These are phyloP conservation scores for Cicer cuneatum DNA, from an alignment of 306 rosid species.

Conservation along the genomic window DNA sequence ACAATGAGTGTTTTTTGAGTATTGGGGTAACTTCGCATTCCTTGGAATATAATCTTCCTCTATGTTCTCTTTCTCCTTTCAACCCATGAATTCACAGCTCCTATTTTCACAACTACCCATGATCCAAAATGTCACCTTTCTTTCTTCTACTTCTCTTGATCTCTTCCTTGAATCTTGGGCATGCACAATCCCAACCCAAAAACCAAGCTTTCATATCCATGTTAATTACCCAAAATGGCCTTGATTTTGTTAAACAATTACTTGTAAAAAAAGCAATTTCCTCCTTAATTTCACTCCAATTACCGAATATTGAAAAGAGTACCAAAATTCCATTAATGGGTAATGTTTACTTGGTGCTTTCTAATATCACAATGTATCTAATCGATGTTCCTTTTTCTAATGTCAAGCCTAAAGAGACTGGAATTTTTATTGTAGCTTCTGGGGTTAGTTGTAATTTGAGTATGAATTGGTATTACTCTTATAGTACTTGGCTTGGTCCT, in stretches of 20 bases:
- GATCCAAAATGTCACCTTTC: slow-evolving; percentile 57
- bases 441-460: slow-evolving; percentile 75
- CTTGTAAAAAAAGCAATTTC: slow-evolving; percentile 67
- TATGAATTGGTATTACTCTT: slow-evolving; percentile 80
- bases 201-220: slow-evolving; percentile 65
- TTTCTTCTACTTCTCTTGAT: slow-evolving; percentile 54
- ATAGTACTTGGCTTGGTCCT: slow-evolving; percentile 76
- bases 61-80: neutral
- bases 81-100: slow-evolving; percentile 9
- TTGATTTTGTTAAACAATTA: slow-evolving; percentile 75
- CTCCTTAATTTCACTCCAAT: slow-evolving; percentile 66
- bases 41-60: neutral
- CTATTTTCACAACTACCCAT: slow-evolving; percentile 32
- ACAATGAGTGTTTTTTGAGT: neutral
- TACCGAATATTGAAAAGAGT: slow-evolving; percentile 65
- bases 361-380: slow-evolving; percentile 65
- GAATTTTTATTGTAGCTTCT: slow-evolving; percentile 66
- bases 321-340: slow-evolving; percentile 74
- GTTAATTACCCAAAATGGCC: slow-evolving; percentile 71
- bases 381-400: slow-evolving; percentile 66
- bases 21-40: neutral
- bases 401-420: slow-evolving; percentile 65
- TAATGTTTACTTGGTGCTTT: slow-evolving; percentile 58
- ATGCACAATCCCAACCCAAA: slow-evolving; percentile 52
- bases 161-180: slow-evolving; percentile 46